Conservation (phyloP, 2,329 filamentous ascomycete species). For the Biscogniauxia sp. region DNA sequence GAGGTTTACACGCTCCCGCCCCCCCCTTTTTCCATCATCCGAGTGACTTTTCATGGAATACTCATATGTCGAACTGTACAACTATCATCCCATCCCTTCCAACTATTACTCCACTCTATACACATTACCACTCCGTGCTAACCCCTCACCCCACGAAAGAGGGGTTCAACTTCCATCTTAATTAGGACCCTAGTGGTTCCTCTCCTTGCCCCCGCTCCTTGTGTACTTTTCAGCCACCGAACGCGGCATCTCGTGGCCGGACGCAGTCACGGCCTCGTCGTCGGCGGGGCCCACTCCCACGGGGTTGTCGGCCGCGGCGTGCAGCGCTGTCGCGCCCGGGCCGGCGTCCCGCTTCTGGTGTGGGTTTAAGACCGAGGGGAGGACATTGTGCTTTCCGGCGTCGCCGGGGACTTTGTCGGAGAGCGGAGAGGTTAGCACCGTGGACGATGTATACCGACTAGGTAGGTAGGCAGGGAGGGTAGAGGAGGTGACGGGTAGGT, state of each 20-base stretch:
- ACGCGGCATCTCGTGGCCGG: slow-evolving; percentile 19
- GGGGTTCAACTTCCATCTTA: too few species aligned
- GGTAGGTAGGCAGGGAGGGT: not conserved
- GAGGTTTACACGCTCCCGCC: too few species aligned
- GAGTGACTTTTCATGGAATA: too few species aligned
- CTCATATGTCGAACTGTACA: too few species aligned
- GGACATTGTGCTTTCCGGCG: slow-evolving; percentile 24
- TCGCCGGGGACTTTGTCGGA: slow-evolving; percentile 18
- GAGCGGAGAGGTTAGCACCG: not conserved
- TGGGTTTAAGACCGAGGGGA: slow-evolving; percentile 24
- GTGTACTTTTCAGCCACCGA: slow-evolving; percentile 15
- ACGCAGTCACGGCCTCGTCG: slow-evolving; percentile 21
- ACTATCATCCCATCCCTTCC: too few species aligned
- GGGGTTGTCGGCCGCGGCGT: slow-evolving; percentile 25
- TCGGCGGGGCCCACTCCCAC: slow-evolving; percentile 12
- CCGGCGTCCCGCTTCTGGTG: slow-evolving; percentile 14
- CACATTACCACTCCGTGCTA: too few species aligned
- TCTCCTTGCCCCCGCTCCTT: slow-evolving; percentile 22
- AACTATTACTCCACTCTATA: too few species aligned
- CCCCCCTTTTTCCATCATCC: too few species aligned
- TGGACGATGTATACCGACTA: too few species aligned
- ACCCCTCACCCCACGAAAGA: too few species aligned
- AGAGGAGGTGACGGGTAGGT: not conserved
- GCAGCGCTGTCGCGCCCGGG: slow-evolving; percentile 18
- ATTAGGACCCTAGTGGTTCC: not conserved